Conservation (phyloP, 1,284 basidiomycete genomes). For the Ganoderma lingzhi region DNA sequence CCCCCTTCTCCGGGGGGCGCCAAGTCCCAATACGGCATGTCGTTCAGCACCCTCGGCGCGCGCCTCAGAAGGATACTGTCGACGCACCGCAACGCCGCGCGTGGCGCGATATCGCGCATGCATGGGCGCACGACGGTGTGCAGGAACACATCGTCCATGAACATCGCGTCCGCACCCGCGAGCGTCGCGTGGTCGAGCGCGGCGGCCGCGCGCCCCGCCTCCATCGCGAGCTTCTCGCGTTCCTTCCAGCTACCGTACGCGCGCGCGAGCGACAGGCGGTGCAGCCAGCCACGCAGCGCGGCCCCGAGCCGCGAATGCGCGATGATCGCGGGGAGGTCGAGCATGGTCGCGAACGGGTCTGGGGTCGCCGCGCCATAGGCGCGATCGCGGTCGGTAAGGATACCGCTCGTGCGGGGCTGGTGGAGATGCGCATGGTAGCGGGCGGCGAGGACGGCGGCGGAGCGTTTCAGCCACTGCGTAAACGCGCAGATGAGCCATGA, state of each 20-base stretch:
- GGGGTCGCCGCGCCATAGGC: slow-evolving; percentile 17
- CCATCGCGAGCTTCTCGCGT: slow-evolving; percentile 17
- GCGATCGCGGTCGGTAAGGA: not conserved
- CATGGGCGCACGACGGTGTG: slow-evolving; percentile 29
- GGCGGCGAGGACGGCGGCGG: slow-evolving; percentile 15
- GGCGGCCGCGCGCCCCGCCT: slow-evolving; percentile 10
- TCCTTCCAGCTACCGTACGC: slow-evolving; percentile 27
- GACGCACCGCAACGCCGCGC: slow-evolving; percentile 25
- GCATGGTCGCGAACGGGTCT: slow-evolving; percentile 21
- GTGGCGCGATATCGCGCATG: slow-evolving; percentile 27
- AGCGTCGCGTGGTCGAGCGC: slow-evolving; percentile 28
- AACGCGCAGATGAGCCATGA: slow-evolving; percentile 25
- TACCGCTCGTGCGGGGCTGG: slow-evolving; percentile 4
- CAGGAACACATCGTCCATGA: slow-evolving; percentile 33
- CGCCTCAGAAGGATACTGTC: slow-evolving; percentile 27
- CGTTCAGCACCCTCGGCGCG: slow-evolving; percentile 29
- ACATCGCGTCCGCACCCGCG: slow-evolving; percentile 30
- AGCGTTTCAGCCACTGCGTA: slow-evolving; percentile 20
- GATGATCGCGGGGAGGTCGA: slow-evolving; percentile 14
- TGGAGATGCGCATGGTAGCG: slow-evolving; percentile 21
- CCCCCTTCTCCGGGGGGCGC: slow-evolving; percentile 12
- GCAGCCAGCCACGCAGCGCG: slow-evolving; percentile 20
- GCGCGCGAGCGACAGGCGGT: slow-evolving; percentile 17
- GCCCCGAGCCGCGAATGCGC: slow-evolving; percentile 17
- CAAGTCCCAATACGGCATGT: slow-evolving; percentile 29